Percentiles rank a stretch among this genome's conserved stretches.
phyloP scores from a whole-genome alignment of 257 asterid species.

The Solanum rostratum region DNA sequence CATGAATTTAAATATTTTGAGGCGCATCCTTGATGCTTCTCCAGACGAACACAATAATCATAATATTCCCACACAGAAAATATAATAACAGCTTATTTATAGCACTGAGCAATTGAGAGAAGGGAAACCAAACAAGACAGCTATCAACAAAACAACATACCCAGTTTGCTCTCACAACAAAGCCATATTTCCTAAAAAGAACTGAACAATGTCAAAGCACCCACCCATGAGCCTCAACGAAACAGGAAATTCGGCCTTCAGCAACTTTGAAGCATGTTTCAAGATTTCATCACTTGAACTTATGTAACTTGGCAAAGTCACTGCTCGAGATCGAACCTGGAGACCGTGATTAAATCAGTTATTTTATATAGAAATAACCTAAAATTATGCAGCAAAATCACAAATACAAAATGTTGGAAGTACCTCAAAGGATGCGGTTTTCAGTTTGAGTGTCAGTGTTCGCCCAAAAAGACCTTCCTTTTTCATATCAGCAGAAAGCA shows the following conservation, averaged over 20 bases:
- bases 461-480: conserved; percentile 71
- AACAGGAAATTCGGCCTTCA: conserved; percentile 80
- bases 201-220: conserved; percentile 6
- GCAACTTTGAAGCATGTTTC: conserved; percentile 80
- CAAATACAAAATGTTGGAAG: not conserved
- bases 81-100: not conserved
- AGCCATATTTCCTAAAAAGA: not conserved
- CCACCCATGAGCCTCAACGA: conserved; percentile 90
- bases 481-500: conserved; percentile 71
- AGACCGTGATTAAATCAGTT: conserved; percentile 1
- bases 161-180: not conserved
- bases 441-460: conserved; percentile 85
- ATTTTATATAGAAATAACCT: not conserved
- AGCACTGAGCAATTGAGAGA: not conserved
- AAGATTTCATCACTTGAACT: conserved; percentile 66
- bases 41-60: not conserved
- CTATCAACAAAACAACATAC: too few species aligned
- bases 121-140: not conserved
- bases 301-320: conserved; percentile 57
- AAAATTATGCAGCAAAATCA: not conserved
- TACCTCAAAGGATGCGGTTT: conserved; percentile 88
- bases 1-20: not conserved
- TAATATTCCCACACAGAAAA: not conserved
- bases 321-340: conserved; percentile 88
- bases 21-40: not conserved